Evolutionary conservation across 73 alveolate genomes (phyloP).

Genomic region (Uronychia binucleata): DNA sequence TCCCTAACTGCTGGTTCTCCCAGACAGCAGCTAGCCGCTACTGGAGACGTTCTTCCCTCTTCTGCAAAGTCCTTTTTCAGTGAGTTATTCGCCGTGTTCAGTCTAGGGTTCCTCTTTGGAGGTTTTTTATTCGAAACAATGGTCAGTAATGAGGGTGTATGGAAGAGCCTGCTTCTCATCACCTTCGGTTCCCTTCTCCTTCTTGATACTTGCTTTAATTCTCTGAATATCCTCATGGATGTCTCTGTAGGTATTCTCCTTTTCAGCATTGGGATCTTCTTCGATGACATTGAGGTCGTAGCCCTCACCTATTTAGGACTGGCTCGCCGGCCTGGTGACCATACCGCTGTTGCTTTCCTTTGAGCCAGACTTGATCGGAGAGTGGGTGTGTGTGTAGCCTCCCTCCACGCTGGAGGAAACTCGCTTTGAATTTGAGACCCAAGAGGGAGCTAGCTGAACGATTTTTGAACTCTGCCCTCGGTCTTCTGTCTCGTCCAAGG

Average conservation of each 20-base stretch:
- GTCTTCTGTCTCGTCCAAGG: no score
- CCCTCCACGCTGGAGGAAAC: neutral
- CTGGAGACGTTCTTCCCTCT: no score
- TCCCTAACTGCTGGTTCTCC: no score
- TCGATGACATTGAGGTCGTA: neutral
- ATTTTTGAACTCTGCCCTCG: no score
- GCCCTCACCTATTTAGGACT: neutral
- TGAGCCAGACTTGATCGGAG: neutral
- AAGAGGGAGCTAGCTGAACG: neutral
- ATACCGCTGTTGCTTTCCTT: neutral
- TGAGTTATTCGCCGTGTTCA: no score
- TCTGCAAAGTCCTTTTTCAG: no score
- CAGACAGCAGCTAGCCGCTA: no score
- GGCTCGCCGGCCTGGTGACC: neutral
- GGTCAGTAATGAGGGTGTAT: neutral
- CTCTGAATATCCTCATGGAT: neutral
- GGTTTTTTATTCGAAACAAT: neutral
- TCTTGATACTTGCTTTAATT: neutral
- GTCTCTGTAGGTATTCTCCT: neutral
- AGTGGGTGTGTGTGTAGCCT: neutral
- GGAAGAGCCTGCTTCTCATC: neutral
- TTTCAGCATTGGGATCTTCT: neutral
- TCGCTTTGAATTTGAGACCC: neutral
- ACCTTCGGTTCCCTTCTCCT: neutral
- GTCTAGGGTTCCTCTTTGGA: neutral